Percentiles rank a stretch among this genome's conserved stretches.
Evolutionary conservation across 371 early-diverging fungal species (phyloP).

Genomic region (Mucor circinelloides): DNA sequence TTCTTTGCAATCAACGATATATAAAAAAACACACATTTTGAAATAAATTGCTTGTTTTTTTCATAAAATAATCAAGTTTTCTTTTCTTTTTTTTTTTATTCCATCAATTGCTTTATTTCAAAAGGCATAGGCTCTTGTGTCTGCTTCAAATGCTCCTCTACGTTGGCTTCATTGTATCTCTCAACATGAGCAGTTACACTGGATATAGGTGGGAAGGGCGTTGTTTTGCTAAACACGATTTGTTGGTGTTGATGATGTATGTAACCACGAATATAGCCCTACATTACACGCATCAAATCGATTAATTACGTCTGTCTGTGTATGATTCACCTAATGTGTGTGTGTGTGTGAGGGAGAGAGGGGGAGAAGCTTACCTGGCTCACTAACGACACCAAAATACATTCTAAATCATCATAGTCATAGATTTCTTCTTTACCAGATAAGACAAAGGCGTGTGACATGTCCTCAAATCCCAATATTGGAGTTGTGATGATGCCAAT

Average conservation of each 20-base stretch:
- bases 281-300: neutral
- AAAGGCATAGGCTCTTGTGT: constrained; percentile 9
- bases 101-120: constrained; percentile 9
- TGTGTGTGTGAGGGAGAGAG: too few relatives aligned
- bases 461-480: constrained; percentile 8
- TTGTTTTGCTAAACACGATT: constrained; percentile 29
- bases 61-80: neutral
- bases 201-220: constrained; percentile 33
- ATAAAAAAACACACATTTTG: neutral
- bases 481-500: neutral
- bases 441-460: constrained; percentile 30
- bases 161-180: constrained; percentile 20
- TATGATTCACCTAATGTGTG: neutral
- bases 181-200: constrained; percentile 14
- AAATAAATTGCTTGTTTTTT: neutral
- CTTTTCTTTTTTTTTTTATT: too few relatives aligned
- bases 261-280: constrained; percentile 40
- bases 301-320: neutral
- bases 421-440: constrained; percentile 9
- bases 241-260: constrained; percentile 25
- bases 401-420: constrained; percentile 34
- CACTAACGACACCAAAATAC: constrained; percentile 45
- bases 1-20: neutral
- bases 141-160: constrained; percentile 22
- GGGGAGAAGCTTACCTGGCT: constrained; percentile 48